Evolutionary conservation across 2,329 filamentous ascomycete genomes (phyloP).

Genomic region (Colletotrichum aenigma): DNA sequence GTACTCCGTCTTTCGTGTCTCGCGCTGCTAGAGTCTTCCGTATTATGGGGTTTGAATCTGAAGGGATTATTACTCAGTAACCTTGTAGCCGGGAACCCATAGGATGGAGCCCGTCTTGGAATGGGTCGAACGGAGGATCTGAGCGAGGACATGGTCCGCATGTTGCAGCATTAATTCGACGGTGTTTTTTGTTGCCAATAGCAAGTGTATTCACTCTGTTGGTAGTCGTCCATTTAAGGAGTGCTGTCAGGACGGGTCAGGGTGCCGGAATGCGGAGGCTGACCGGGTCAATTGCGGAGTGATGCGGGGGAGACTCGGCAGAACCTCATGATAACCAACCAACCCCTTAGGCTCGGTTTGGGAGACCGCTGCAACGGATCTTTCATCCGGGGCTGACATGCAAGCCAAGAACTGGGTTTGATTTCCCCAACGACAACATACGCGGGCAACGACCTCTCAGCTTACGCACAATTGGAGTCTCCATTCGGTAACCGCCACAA

Average conservation of each 20-base stretch:
- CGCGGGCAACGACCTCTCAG: background rate
- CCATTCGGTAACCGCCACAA: background rate
- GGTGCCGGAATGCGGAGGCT: background rate
- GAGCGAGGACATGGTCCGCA: background rate
- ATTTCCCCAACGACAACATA: background rate
- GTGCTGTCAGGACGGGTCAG: background rate
- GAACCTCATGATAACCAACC: background rate
- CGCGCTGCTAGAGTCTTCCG: background rate
- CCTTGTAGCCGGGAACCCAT: background rate
- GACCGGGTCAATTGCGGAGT: background rate
- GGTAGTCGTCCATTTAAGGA: background rate
- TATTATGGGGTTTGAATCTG: too few species aligned
- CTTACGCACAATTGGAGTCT: background rate
- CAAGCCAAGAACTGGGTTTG: background rate
- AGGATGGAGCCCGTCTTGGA: background rate
- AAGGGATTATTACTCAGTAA: background rate
- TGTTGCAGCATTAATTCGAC: background rate
- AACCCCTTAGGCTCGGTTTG: background rate
- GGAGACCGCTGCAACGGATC: background rate
- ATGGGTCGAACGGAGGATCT: background rate
- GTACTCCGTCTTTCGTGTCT: background rate
- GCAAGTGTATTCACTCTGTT: background rate
- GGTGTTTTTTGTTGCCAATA: rapidly evolving
- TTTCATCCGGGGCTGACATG: background rate
- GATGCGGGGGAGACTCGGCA: background rate